Conservation (phyloP, 2,329 filamentous ascomycete species). For the Calonectria multiphialidica region DNA sequence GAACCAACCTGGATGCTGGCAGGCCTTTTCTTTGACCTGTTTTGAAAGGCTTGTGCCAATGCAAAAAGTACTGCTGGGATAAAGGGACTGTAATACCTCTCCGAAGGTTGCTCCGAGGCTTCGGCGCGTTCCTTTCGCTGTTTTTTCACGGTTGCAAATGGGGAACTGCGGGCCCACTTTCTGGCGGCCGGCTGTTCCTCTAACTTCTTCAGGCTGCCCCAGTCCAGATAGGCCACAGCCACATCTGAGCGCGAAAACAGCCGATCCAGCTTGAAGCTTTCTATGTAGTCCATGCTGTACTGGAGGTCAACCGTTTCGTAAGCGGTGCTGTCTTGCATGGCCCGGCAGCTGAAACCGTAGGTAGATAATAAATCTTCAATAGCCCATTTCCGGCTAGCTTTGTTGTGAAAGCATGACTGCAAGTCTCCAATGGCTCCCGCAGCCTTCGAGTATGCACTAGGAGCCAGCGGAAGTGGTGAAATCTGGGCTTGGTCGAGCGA, state of each 20-base stretch:
- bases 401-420: conserved; percentile 2
- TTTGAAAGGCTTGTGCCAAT: not conserved
- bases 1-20: not conserved
- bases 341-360: not conserved
- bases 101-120: not conserved
- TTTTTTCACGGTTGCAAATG: not conserved
- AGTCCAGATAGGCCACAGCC: not conserved
- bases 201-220: not conserved
- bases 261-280: not conserved
- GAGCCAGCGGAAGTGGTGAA: not conserved
- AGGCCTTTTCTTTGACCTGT: not conserved
- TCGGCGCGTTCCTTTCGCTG: not conserved
- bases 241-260: not conserved
- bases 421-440: not conserved
- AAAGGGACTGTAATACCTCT: not conserved
- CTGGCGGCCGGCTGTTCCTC: not conserved
- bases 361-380: not conserved
- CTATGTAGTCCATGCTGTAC: not conserved
- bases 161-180: not conserved
- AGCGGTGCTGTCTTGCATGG: not conserved
- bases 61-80: not conserved
- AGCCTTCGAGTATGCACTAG: not conserved
- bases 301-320: not conserved
- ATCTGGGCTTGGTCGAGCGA: not conserved
- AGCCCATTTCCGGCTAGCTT: not conserved